Evolutionary conservation across 2,329 filamentous ascomycete species (phyloP).

Genomic region (Metarhizium humberi): DNA sequence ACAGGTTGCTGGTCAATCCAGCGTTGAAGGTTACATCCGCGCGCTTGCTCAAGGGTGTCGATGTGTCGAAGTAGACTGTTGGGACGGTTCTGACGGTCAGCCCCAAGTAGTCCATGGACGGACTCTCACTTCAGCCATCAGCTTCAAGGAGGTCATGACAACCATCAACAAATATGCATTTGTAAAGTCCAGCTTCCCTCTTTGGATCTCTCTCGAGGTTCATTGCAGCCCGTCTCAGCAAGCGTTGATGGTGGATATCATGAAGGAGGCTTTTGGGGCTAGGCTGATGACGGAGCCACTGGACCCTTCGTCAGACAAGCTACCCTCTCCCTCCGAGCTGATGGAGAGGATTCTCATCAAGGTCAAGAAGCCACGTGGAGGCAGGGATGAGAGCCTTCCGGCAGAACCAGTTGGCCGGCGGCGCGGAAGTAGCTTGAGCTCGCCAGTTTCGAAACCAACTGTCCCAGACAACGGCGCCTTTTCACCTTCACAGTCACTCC

Average conservation of each 20-base stretch:
- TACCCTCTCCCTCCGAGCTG: slow-evolving; percentile 81
- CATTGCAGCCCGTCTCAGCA: slow-evolving; percentile 84
- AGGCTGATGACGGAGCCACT: slow-evolving; percentile 70
- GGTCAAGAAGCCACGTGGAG: slow-evolving; percentile 64
- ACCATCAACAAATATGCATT: slow-evolving; percentile 96
- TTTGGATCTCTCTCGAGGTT: slow-evolving; percentile 93
- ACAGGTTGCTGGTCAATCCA: slow-evolving; percentile 83
- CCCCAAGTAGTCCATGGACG: slow-evolving; percentile 87
- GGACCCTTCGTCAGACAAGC: slow-evolving; percentile 53
- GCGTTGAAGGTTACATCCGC: slow-evolving; percentile 88
- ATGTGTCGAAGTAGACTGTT: slow-evolving; percentile 96
- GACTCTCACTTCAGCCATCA: slow-evolving; percentile 79
- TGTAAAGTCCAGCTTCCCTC: slow-evolving; percentile 71
- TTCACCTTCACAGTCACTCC: slow-evolving; percentile 41
- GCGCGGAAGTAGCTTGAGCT: slow-evolving; percentile 65
- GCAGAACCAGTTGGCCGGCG: slow-evolving; percentile 34
- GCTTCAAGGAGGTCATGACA: slow-evolving; percentile 84
- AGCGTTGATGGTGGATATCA: slow-evolving; percentile 77
- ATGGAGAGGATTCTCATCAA: slow-evolving; percentile 83
- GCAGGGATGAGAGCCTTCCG: slow-evolving; percentile 27
- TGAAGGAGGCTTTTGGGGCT: slow-evolving; percentile 75
- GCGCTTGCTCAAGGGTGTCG: slow-evolving; percentile 83
- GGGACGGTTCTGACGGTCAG: slow-evolving; percentile 83
- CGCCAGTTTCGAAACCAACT: slow-evolving; percentile 47
- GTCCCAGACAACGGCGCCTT: slow-evolving; percentile 44